Base-by-base conservation (phyloP, 495 filamentous ascomycete species). In the Penicillium flavigenum region DNA sequence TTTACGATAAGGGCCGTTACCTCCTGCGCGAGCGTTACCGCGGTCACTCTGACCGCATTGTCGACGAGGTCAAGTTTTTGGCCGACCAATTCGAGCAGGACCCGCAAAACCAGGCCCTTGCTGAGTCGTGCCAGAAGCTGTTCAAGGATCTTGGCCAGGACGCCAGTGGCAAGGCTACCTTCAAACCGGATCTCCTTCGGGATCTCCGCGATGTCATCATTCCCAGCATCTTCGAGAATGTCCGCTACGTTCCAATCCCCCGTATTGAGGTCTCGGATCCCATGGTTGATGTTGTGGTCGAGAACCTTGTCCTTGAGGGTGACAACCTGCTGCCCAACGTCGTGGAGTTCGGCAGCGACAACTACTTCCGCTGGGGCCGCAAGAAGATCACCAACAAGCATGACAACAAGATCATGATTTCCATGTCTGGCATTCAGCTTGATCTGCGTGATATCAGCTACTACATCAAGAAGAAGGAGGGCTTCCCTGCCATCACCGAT, bases 241-340 rank as follows among this genome's bases (percentile, higher is more conserved):
- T 95, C 24, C 88, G 91, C 53, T 98, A 98, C 73, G 85, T 98
- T 22, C 94, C 94, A 17, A 83, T 98, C 51, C 95, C 94, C 11
- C 85, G 94, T 27, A 96, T 98, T 52, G 94, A 98, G 73, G 94
- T 94, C 62, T 87, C 86, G 3, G 95, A 98, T 64, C 81, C 82
- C 12, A 84, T 85, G 80, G 77, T 94, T 48, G 94, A 98, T 72
- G 89, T 88, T 48, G 75, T 98, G 16, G 79, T 98, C 41, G 94
- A 98, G 77, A 98, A 98, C 69, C 79, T 98, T 26, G 86, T 96
- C 42, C 82, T 98, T 60, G 94, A 98, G 76, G 90, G 91, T 57
- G 94, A 98, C 76, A 98, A 98, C 74, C 83, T 98, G 62, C 90
- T 94, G 82, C 94, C 94, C 39, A 98, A 98, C 70, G 85, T 96